These are phyloP conservation scores for Spizellomyces sp. DNA, from an alignment of 192 early-diverging fungal species.

Conservation along the genomic window DNA sequence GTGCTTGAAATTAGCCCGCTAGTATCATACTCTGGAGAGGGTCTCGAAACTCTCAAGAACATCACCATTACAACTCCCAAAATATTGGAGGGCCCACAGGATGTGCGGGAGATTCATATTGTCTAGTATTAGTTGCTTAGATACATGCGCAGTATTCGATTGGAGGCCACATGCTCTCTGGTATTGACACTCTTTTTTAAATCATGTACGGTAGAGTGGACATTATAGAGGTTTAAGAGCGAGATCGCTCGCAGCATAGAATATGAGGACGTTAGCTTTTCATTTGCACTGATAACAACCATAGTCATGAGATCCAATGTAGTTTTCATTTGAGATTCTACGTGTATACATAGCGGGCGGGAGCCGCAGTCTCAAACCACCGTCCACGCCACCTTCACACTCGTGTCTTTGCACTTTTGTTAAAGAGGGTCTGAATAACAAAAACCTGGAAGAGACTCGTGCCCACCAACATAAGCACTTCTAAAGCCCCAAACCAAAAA, in stretches of 20 bases:
- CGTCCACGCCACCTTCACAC: slow-evolving; percentile 15
- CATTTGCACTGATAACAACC: too few species aligned
- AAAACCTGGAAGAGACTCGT: slow-evolving; percentile 93
- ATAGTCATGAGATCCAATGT: too few species aligned
- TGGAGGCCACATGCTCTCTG: too few species aligned
- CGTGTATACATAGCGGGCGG: too few species aligned
- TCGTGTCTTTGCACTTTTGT: slow-evolving; percentile 37
- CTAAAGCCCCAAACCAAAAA: slow-evolving; percentile 89
- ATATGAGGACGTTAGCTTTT: too few species aligned
- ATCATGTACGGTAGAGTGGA: too few species aligned
- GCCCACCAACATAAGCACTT: slow-evolving; percentile 75
- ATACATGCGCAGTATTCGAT: too few species aligned
- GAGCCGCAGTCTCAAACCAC: neutral
- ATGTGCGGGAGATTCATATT: slow-evolving; percentile 4
- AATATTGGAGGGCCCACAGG: slow-evolving; percentile 14
- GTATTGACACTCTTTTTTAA: too few species aligned
- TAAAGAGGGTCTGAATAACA: slow-evolving; percentile 91
- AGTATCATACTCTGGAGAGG: slow-evolving; percentile 93
- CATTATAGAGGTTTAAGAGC: too few species aligned
- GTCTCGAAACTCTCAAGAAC: slow-evolving; percentile 76
- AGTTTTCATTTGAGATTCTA: too few species aligned
- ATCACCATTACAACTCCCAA: slow-evolving; percentile 68
- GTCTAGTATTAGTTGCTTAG: too few species aligned
- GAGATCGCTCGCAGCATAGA: too few species aligned
- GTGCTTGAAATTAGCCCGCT: slow-evolving; percentile 86